A percentile compares a stretch with the other conserved stretches of the same genome.
These are phyloP conservation scores for Silene noctiflora DNA, from an alignment of 179 eudicot species.

Conservation along the genomic window DNA sequence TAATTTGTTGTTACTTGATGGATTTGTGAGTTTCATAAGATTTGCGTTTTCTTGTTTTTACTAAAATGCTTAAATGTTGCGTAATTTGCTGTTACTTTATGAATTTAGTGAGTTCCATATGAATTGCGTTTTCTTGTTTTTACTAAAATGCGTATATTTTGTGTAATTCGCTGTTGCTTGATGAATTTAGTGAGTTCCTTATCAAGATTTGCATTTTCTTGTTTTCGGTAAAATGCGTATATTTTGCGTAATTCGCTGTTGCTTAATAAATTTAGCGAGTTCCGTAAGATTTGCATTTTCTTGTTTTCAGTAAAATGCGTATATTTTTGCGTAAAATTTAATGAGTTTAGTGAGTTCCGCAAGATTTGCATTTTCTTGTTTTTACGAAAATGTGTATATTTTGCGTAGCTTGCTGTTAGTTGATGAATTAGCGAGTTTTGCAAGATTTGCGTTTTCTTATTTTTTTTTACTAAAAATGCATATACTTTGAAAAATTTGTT, in stretches of 20 bases:
- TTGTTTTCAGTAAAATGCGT: neutral
- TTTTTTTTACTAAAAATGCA: slow-evolving; percentile 1
- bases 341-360: neutral
- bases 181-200: neutral
- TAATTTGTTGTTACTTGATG: neutral
- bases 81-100: neutral
- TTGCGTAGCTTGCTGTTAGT: neutral
- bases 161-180: neutral
- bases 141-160: neutral
- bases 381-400: neutral
- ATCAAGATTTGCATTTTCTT: neutral
- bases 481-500: neutral
- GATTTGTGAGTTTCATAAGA: neutral
- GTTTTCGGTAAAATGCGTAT: neutral
- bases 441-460: neutral
- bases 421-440: neutral
- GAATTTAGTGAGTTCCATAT: neutral
- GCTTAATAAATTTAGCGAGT: neutral
- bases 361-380: neutral
- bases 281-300: neutral
- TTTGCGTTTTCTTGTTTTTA: too few species aligned
- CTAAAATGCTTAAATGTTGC: neutral
- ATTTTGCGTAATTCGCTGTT: slow-evolving; percentile 2
- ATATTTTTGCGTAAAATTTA: too few species aligned
- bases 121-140: neutral